Conservation (phyloP, 2,329 filamentous ascomycete genomes). For the Tricladium varicosporioides region DNA sequence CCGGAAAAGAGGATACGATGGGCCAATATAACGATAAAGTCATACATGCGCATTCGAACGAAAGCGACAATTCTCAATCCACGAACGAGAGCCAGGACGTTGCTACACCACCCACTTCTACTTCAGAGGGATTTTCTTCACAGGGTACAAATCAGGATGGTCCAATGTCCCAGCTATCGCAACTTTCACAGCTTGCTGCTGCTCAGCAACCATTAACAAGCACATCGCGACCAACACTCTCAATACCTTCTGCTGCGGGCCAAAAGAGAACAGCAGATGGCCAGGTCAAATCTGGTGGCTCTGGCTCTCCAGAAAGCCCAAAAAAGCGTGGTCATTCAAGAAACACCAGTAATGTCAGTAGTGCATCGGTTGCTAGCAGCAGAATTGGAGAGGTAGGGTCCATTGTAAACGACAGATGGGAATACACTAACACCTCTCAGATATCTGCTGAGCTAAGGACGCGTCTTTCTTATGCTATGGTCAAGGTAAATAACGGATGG, state of each 20-base stretch:
- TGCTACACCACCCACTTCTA: conserved; percentile 39
- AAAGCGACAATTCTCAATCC: conserved; percentile 45
- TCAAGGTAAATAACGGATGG: conserved; percentile 90
- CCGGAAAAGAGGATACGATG: not conserved
- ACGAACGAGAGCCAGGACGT: conserved; percentile 41
- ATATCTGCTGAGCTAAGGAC: conserved; percentile 66
- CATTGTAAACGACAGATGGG: not conserved
- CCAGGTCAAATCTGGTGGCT: conserved; percentile 58
- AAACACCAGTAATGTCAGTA: conserved; percentile 67
- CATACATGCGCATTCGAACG: conserved; percentile 33
- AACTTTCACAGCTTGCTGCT: conserved; percentile 57
- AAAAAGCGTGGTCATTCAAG: conserved; percentile 56
- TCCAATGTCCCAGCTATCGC: conserved; percentile 51
- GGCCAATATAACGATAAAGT: conserved; percentile 12
- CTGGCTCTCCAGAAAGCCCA: conserved; percentile 42
- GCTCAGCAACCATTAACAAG: conserved; percentile 40
- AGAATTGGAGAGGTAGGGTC: conserved; percentile 72
- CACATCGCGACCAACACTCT: conserved; percentile 20
- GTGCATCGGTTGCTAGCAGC: conserved; percentile 56
- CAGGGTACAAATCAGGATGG: conserved; percentile 48
- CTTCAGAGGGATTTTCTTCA: conserved; percentile 34
- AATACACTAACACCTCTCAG: conserved; percentile 26
- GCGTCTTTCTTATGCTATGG: conserved; percentile 86
- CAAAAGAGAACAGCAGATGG: conserved; percentile 79
- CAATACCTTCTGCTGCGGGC: conserved; percentile 35